Conservation (phyloP, 2,329 filamentous ascomycete species). For the Botrytis sinoallii region DNA sequence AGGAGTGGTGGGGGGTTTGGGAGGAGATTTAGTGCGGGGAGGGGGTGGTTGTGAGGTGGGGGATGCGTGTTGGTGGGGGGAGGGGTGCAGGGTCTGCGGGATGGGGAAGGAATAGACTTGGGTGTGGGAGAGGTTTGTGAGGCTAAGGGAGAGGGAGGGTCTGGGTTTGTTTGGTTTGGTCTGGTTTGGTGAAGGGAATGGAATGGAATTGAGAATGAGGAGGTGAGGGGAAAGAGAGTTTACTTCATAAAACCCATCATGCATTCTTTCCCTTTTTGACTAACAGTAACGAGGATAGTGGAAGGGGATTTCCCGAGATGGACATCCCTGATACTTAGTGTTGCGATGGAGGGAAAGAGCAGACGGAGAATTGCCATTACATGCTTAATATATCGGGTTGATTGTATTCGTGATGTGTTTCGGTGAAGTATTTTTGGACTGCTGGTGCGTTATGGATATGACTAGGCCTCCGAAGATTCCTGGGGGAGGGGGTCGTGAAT, state of each 20-base stretch:
- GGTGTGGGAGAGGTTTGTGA: not conserved
- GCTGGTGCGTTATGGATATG: not conserved
- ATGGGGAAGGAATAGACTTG: not conserved
- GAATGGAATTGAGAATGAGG: not conserved
- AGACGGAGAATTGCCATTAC: constrained; percentile 3
- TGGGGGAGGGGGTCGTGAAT: not conserved
- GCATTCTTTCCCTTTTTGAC: not conserved
- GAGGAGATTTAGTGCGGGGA: not conserved
- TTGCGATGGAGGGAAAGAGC: not conserved
- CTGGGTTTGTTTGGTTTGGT: not conserved
- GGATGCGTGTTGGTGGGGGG: not conserved
- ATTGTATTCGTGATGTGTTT: not conserved
- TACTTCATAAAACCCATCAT: constrained; percentile 4
- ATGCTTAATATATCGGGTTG: not conserved
- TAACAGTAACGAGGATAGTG: not conserved
- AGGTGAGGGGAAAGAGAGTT: not conserved
- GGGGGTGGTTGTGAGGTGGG: not conserved
- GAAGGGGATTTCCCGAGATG: not conserved
- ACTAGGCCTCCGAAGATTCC: not conserved
- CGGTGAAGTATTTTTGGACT: not conserved
- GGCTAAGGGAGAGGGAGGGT: not conserved
- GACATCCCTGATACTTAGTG: not conserved
- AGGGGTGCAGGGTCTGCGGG: not conserved
- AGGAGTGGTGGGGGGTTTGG: not conserved
- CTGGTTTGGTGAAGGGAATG: too few relatives aligned